Evolutionary conservation across 2,329 filamentous ascomycete genomes (phyloP), one percentile per base, ranked within the genome.

Genomic region (Fusarium odoratissimum): DNA sequence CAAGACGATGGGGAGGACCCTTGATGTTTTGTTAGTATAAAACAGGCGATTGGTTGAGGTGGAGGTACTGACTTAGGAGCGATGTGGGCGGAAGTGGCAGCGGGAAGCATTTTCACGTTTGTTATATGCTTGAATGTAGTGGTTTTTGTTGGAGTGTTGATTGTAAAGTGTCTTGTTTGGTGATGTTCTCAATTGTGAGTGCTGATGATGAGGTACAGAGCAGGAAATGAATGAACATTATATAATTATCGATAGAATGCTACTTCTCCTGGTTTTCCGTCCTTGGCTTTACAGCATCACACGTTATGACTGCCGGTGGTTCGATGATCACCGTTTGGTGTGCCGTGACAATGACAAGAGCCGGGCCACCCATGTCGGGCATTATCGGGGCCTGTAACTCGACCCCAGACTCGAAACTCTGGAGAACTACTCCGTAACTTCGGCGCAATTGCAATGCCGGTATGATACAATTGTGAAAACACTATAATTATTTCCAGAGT

Each of bases 301-400:
- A 67, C 63, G 74, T 76, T 74, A 48, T 72, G 45, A 75, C 51
- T 61, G 59, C 67, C 41, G 41, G 69, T 76, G 74, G 74, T 65
- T 67, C 74, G 74, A 76, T 70, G 45, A 73, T 76, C 55, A 71
- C 54, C 69, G 51, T 67, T 69, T 30, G 41, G 25, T 69, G 64
- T 69, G 46, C 61, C 46, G 64, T 66, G 68, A 73, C 44, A 54
- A 42, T 35, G 51, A 45, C 56, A n/a, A 55, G 30, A n/a, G 37
- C 49, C 30, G 46, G 66, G 45, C 44, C 37, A 70, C 57, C 70
- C 70, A 41, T 59, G 54, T 73, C 73, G 72, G 72, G 56, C 60
- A 56, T 60, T 51, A 62, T 66, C 72, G 73, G 72, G 55, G 69
- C 55, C 7, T 40, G n/a, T 54, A 37, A 19, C 28, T 60, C 40